Percentiles rank a stretch among this genome's conserved stretches.
These are phyloP conservation scores for Yamadazyma triangularis DNA, from an alignment of 1,139 yeast genomes.

Conservation along the genomic window DNA sequence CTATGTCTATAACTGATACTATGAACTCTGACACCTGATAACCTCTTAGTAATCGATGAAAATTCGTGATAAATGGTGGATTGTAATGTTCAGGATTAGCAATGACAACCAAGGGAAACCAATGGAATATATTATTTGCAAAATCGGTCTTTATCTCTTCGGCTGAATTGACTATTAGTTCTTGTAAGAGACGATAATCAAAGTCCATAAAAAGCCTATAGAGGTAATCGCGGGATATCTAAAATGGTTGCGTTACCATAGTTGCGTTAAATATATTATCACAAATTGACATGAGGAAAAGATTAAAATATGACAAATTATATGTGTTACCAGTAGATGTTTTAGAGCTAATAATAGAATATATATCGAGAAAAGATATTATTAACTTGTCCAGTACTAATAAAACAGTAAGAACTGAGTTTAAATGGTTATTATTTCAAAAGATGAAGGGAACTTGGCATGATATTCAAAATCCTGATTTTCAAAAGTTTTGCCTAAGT, in stretches of 20 bases:
- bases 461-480: conserved; percentile 14
- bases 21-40: background rate
- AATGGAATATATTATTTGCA: conserved; percentile 10
- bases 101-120: conserved; percentile 17
- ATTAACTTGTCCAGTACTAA: conserved; percentile 19
- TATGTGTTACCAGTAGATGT: no score
- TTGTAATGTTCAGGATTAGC: conserved; percentile 22
- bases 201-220: background rate
- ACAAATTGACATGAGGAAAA: no score
- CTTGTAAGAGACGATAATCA: background rate
- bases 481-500: conserved; percentile 7
- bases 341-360: no score
- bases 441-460: conserved; percentile 29
- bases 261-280: no score
- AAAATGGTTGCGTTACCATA: no score
- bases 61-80: conserved; percentile 23
- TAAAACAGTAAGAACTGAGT: conserved; percentile 15
- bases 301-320: no score
- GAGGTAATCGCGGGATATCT: no score
- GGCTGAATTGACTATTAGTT: background rate
- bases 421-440: conserved; percentile 20
- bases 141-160: conserved; percentile 15
- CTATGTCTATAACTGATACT: conserved; percentile 3
- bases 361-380: conserved; percentile 19
- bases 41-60: conserved; percentile 3